Conservation (phyloP, 306 rosid genomes). For the Herpetospermum pedunculosum region DNA sequence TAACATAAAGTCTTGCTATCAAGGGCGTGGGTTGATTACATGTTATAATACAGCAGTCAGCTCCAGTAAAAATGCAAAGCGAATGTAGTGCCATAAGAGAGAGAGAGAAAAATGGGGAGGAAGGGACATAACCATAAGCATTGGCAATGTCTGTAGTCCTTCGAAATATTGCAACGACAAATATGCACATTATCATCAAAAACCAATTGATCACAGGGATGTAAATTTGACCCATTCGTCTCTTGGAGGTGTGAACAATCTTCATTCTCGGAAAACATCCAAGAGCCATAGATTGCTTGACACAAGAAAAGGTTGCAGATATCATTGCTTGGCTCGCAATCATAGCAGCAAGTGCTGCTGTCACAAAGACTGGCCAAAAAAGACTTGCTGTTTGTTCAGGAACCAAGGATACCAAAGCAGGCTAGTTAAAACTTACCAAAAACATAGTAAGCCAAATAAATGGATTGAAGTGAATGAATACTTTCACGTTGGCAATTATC, state of each 20-base stretch:
- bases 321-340: conserved; percentile 99
- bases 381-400: conserved; percentile 46
- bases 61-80: background rate
- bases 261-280: conserved; percentile 97
- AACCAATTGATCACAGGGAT: conserved; percentile 87
- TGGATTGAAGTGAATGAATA: background rate
- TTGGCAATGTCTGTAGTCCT: conserved; percentile 91
- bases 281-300: conserved; percentile 95
- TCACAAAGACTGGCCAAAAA: conserved; percentile 89
- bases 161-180: conserved; percentile 66
- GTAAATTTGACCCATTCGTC: conserved; percentile 86
- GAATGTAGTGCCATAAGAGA: background rate
- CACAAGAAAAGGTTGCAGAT: conserved; percentile 95
- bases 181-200: conserved; percentile 81
- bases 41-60: background rate
- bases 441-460: conserved; percentile 2
- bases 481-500: conserved; percentile 15
- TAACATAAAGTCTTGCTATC: background rate
- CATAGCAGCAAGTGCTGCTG: conserved; percentile 93
- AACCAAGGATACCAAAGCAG: background rate
- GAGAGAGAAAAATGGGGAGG: conserved; percentile 1
- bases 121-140: conserved; percentile 67
- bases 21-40: background rate
- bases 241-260: conserved; percentile 87
- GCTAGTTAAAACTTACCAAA: background rate